A percentile compares a stretch with the other conserved stretches of the same genome.
phyloP scores from a whole-genome alignment of 768 basidiomycete genomes.

The Mycena albidolilacea region DNA sequence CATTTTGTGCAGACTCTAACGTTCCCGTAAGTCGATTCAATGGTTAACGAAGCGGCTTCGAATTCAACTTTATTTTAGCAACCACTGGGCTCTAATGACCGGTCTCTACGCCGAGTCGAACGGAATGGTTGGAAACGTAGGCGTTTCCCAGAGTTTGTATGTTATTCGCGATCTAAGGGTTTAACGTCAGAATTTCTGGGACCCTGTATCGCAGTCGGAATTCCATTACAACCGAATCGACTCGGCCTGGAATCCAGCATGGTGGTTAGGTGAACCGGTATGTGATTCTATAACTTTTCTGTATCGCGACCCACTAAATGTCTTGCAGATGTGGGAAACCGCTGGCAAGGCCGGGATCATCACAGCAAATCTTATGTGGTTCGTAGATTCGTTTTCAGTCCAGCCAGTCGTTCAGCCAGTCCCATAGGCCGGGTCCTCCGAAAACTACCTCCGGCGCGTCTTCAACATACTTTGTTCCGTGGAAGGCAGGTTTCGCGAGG shows the following conservation, averaged over 20 bases:
- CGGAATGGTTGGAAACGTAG: constrained; percentile 91
- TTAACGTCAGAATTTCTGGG: constrained; percentile 83
- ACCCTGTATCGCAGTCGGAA: constrained; percentile 71
- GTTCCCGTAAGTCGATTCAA: constrained; percentile 78
- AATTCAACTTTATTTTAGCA: constrained; percentile 57
- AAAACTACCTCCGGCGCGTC: constrained; percentile 73
- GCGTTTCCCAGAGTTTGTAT: constrained; percentile 36
- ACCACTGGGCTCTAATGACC: constrained; percentile 95
- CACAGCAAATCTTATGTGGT: constrained; percentile 96
- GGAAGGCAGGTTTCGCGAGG: constrained; percentile 63
- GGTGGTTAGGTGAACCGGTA: constrained; percentile 95
- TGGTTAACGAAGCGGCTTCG: constrained; percentile 15
- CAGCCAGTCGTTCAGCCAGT: neutral
- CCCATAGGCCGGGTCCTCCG: constrained; percentile 85
- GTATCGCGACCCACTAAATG: neutral
- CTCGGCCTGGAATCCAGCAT: constrained; percentile 75
- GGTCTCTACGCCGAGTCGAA: constrained; percentile 92
- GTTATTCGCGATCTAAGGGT: constrained; percentile 5
- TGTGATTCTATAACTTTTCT: constrained; percentile 23
- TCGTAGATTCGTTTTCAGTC: neutral
- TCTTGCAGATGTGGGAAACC: constrained; percentile 89
- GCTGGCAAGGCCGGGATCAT: constrained; percentile 78
- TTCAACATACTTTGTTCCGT: constrained; percentile 85
- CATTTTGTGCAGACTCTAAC: constrained; percentile 75
- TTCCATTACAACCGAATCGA: constrained; percentile 81